Evolutionary conservation across 768 basidiomycete genomes (phyloP), one percentile per base, ranked within the genome.

Genomic region (Lentinula sp.): DNA sequence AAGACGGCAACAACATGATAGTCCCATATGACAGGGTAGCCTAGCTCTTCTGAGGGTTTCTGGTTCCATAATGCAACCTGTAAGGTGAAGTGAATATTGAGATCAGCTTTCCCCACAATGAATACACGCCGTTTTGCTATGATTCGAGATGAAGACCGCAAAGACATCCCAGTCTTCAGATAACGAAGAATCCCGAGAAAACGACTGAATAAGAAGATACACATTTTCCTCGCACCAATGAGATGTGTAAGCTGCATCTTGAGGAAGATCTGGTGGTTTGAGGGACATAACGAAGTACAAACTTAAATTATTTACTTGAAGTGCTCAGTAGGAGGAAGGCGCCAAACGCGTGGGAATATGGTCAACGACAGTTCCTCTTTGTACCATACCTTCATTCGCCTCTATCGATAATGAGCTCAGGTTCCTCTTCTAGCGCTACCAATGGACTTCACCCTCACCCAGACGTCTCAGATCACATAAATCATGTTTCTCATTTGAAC

Each of bases 181-280:
- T 39, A 76, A 66, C 1, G 64, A 65, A 13, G 69, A 61, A 58
- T 70, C 63, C 35, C 67, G 57, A 10, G 72, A 62, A 65, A 89
- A 82, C 4, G 65, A 69, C 50, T 79, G 71, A 13, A 76, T 78
- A 1, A 91, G 77, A 45, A 85, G 71, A 63, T 88, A 90, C 37
- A 88, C 72, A 68, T 90, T 90, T 70, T 90, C 89, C 75, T 91
- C 88, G 71, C 87, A 90, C 62, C 84, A 90, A 66, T 74, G 81
- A 3, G 74, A 74, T 1, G 87, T 89, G 70, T 88, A 88, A 33
- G 74, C 61, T 61, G 69, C 69, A 59, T 75, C 66, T 37, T 66
- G 60, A 10, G 81, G 80, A n/a, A 80, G 59, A 13, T 65, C 42
- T 49, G 75, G 76, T 32, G 73, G 73, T 23, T 37, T 62, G 32